phyloP scores from a whole-genome alignment of 192 early-diverging fungal genomes.

The Coemansia sp. region DNA sequence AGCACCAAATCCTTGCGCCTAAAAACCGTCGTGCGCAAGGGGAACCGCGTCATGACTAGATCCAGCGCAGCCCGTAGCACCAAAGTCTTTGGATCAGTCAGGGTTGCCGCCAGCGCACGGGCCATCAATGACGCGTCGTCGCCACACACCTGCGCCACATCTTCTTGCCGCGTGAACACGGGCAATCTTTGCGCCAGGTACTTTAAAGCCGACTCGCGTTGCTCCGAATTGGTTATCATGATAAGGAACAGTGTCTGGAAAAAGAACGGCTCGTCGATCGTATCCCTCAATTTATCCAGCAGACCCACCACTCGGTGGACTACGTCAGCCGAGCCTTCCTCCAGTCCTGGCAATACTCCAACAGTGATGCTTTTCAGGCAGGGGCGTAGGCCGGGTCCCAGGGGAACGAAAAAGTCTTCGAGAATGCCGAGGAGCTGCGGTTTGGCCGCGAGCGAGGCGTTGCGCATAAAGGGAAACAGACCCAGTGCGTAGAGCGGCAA shows the following conservation, averaged over 20 bases:
- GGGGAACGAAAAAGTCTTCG: constrained; percentile 73
- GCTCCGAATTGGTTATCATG: constrained; percentile 68
- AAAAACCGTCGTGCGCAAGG: constrained; percentile 55
- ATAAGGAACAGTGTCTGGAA: constrained; percentile 83
- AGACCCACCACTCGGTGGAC: constrained; percentile 71
- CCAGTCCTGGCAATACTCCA: constrained; percentile 80
- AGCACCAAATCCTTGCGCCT: constrained; percentile 66
- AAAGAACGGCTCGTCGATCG: constrained; percentile 78
- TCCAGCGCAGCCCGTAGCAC: constrained; percentile 86
- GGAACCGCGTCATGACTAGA: constrained; percentile 65
- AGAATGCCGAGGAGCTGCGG: constrained; percentile 81
- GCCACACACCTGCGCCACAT: constrained; percentile 71
- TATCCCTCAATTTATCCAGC: constrained; percentile 66
- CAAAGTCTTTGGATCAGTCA: constrained; percentile 75
- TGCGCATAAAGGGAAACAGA: constrained; percentile 88
- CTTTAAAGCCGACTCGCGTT: constrained; percentile 74
- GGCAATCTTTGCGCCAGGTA: constrained; percentile 74
- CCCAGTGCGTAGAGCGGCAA: constrained; percentile 87
- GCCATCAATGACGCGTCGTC: constrained; percentile 72
- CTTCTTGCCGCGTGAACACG: constrained; percentile 63
- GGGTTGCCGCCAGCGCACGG: constrained; percentile 71
- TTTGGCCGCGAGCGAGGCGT: constrained; percentile 82
- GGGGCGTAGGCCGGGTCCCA: constrained; percentile 70
- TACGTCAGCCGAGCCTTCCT: constrained; percentile 88
- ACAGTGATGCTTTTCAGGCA: constrained; percentile 79